Evolutionary conservation across 371 early-diverging fungal genomes (phyloP).

Genomic region (Smittium culicis): DNA sequence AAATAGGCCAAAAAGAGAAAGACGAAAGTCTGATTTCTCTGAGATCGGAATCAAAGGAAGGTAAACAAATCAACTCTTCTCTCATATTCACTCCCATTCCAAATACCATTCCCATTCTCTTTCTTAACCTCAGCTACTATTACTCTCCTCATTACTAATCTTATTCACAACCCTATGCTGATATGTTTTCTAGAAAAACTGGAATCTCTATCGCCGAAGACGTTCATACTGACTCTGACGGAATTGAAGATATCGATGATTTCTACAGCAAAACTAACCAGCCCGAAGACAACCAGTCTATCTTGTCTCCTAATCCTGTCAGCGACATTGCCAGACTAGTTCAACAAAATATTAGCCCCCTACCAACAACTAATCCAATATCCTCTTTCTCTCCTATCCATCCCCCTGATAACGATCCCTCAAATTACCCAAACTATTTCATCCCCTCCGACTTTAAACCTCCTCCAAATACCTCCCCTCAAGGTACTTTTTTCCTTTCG

Average conservation of each 20-base stretch:
- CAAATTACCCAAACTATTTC: background rate
- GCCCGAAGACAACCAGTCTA: conserved; percentile 6
- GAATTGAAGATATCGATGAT: conserved; percentile 29
- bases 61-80: background rate
- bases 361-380: conserved; percentile 10
- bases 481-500: too few relatives aligned
- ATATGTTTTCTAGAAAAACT: conserved; percentile 19
- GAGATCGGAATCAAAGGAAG: conserved; percentile 4
- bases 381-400: background rate
- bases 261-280: conserved; percentile 22
- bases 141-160: too few relatives aligned
- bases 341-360: background rate
- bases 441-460: background rate
- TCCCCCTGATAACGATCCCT: background rate
- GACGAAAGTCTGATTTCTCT: too few relatives aligned
- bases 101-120: too few relatives aligned
- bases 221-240: conserved; percentile 23
- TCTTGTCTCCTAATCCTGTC: background rate
- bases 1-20: too few relatives aligned
- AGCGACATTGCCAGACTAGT: conserved; percentile 4
- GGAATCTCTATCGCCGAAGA: conserved; percentile 20
- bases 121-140: too few relatives aligned
- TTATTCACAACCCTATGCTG: too few relatives aligned
- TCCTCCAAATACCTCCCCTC: background rate
- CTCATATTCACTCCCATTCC: too few relatives aligned